These are phyloP conservation scores for Poronia punctata DNA, from an alignment of 495 filamentous ascomycete genomes.

Conservation along the genomic window DNA sequence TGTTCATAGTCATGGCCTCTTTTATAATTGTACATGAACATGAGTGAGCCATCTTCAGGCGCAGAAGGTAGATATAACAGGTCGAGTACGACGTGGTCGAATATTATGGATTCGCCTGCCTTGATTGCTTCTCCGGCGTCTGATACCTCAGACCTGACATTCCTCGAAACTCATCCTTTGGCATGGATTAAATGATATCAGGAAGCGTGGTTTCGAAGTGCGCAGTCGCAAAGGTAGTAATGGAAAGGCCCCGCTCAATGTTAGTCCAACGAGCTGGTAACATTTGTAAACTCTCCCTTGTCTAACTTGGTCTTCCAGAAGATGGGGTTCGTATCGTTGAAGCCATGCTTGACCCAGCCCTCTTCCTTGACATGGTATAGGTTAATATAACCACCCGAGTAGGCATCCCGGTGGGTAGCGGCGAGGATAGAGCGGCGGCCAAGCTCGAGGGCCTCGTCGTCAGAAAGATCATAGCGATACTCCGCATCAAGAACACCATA, in stretches of 20 bases:
- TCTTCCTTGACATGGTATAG: constrained; percentile 97
- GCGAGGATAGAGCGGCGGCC: constrained; percentile 87
- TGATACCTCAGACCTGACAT: no score
- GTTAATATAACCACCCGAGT: constrained; percentile 97
- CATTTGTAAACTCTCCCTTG: constrained; percentile 97
- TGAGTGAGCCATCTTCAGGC: background rate
- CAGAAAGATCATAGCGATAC: constrained; percentile 80
- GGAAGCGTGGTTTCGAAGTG: no score
- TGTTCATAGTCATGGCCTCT: background rate
- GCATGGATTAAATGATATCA: no score
- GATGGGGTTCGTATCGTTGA: constrained; percentile 89
- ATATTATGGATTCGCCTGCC: no score
- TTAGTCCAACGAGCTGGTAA: constrained; percentile 67
- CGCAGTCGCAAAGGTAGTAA: no score
- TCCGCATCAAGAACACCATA: constrained; percentile 96
- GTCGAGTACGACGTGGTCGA: no score
- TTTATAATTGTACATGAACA: constrained; percentile 23
- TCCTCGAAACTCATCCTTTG: no score
- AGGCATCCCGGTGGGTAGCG: constrained; percentile 96
- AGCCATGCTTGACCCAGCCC: constrained; percentile 97
- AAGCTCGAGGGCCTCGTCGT: constrained; percentile 82
- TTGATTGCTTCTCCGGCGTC: no score
- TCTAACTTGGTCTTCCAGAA: constrained; percentile 99
- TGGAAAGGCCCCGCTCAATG: constrained; percentile 7
- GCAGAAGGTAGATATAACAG: no score